Percentiles rank a stretch among this genome's conserved stretches.
Evolutionary conservation across 768 basidiomycete species (phyloP).

Genomic region (Agaricus subrufescens): DNA sequence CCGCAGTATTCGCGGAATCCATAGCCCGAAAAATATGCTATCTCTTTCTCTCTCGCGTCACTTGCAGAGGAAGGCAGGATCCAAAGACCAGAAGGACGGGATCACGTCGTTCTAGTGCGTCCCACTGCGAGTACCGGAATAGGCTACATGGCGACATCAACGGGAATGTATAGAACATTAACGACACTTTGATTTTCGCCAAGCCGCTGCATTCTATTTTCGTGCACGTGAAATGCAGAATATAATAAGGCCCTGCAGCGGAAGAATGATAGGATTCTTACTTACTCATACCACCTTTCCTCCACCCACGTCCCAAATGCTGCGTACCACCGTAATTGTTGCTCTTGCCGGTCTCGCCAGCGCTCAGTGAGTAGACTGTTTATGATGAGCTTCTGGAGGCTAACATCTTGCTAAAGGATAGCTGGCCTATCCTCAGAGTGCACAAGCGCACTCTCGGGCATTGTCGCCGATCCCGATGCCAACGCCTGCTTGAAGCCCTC

Average conservation of each 20-base stretch:
- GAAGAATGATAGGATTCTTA: not conserved
- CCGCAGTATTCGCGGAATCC: no score
- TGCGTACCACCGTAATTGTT: conserved; percentile 22
- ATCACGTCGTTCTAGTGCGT: no score
- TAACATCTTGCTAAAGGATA: conserved; percentile 12
- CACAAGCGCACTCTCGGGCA: conserved; percentile 34
- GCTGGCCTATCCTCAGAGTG: conserved; percentile 45
- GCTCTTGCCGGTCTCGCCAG: conserved; percentile 19
- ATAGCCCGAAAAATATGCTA: no score
- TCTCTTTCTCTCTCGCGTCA: no score
- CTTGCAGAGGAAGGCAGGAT: no score
- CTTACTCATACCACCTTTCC: not conserved
- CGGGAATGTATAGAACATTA: no score
- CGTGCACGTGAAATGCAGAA: not conserved
- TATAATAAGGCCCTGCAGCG: not conserved
- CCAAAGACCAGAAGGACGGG: no score
- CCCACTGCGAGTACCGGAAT: no score
- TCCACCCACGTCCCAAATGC: conserved; percentile 13
- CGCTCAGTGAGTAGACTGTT: conserved; percentile 35
- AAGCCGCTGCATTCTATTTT: no score
- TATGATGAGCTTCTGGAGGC: not conserved
- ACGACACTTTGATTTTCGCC: no score
- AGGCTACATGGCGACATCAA: no score
- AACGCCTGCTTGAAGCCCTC: conserved; percentile 43
- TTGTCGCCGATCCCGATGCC: conserved; percentile 42